phyloP scores from a whole-genome alignment of 2,329 filamentous ascomycete species.

The Pezicula neosporulosa region DNA sequence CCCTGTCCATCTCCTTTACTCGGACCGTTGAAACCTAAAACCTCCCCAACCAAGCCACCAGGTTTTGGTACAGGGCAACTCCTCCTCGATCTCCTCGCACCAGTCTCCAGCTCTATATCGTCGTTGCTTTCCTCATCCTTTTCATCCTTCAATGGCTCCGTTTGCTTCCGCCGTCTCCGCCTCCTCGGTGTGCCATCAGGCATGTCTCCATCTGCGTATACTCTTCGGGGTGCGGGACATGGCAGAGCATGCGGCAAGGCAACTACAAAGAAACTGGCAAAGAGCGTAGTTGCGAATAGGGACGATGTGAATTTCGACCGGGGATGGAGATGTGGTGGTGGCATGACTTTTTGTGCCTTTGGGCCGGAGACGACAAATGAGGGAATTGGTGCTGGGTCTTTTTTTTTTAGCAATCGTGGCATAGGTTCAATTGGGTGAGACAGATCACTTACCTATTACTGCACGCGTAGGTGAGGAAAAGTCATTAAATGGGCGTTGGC shows the following conservation, averaged over 20 bases:
- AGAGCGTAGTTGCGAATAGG: slow-evolving; percentile 89
- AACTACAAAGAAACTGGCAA: slow-evolving; percentile 89
- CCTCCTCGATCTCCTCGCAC: slow-evolving; percentile 47
- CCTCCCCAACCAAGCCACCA: slow-evolving; percentile 68
- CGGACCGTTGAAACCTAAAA: slow-evolving; percentile 35
- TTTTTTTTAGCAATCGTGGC: slow-evolving; percentile 1
- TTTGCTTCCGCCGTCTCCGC: slow-evolving; percentile 41
- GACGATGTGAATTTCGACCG: slow-evolving; percentile 90
- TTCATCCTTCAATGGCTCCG: slow-evolving; percentile 17
- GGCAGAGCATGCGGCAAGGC: slow-evolving; percentile 86
- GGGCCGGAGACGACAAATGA: slow-evolving; percentile 8
- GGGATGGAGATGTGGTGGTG: slow-evolving; percentile 82
- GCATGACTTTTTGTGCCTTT: slow-evolving; percentile 50
- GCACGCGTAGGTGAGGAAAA: slow-evolving; percentile 4
- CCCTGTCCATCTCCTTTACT: slow-evolving; percentile 17
- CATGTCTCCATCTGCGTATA: slow-evolving; percentile 62
- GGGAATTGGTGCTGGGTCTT: slow-evolving; percentile 12
- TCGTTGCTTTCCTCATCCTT: slow-evolving; percentile 20
- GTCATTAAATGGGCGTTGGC: slow-evolving; percentile 2
- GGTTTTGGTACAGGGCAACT: slow-evolving; percentile 95
- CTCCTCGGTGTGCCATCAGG: slow-evolving; percentile 33
- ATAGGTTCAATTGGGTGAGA: not conserved
- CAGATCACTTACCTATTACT: slow-evolving; percentile 11
- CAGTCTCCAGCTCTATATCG: slow-evolving; percentile 32
- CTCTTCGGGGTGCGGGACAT: slow-evolving; percentile 77